These are phyloP conservation scores for Tolypocladium ovalisporum DNA, from an alignment of 2,329 filamentous ascomycete genomes.

Conservation along the genomic window DNA sequence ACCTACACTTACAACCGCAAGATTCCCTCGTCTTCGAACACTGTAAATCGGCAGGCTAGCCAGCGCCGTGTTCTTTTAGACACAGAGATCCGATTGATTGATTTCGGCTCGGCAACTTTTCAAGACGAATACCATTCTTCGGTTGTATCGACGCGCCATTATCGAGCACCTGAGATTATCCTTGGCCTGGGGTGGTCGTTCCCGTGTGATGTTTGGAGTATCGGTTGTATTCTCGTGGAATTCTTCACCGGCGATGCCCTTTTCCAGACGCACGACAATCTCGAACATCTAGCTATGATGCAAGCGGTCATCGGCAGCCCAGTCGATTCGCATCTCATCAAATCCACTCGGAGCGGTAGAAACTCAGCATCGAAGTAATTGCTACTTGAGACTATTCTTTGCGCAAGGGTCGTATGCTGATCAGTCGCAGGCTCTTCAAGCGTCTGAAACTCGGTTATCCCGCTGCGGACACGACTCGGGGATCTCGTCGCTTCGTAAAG, in stretches of 20 bases:
- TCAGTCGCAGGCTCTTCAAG: slow-evolving; percentile 55
- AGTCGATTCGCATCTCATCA: slow-evolving; percentile 48
- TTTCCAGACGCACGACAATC: slow-evolving; percentile 63
- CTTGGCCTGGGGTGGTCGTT: slow-evolving; percentile 61
- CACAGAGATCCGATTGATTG: slow-evolving; percentile 59
- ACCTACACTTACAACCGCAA: slow-evolving; percentile 61
- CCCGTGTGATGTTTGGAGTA: slow-evolving; percentile 65
- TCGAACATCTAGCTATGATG: slow-evolving; percentile 69
- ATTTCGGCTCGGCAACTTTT: slow-evolving; percentile 63
- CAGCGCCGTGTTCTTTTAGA: slow-evolving; percentile 55
- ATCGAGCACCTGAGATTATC: slow-evolving; percentile 61
- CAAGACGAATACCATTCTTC: slow-evolving; percentile 65
- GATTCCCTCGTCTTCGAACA: slow-evolving; percentile 56
- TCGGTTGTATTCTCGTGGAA: slow-evolving; percentile 61
- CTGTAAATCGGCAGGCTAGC: slow-evolving; percentile 47
- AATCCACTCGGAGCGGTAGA: slow-evolving; percentile 40
- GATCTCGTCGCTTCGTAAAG: slow-evolving; percentile 56
- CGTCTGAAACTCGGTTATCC: slow-evolving; percentile 55
- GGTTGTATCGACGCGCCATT: slow-evolving; percentile 60
- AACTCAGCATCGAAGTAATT: slow-evolving; percentile 56
- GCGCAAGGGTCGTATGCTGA: neutral
- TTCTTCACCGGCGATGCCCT: slow-evolving; percentile 62
- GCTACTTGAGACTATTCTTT: too few species aligned
- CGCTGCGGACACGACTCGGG: slow-evolving; percentile 49
- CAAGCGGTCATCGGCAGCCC: slow-evolving; percentile 51